phyloP scores from a whole-genome alignment of 441 rosid genomes.

The Jatropha multifida region DNA sequence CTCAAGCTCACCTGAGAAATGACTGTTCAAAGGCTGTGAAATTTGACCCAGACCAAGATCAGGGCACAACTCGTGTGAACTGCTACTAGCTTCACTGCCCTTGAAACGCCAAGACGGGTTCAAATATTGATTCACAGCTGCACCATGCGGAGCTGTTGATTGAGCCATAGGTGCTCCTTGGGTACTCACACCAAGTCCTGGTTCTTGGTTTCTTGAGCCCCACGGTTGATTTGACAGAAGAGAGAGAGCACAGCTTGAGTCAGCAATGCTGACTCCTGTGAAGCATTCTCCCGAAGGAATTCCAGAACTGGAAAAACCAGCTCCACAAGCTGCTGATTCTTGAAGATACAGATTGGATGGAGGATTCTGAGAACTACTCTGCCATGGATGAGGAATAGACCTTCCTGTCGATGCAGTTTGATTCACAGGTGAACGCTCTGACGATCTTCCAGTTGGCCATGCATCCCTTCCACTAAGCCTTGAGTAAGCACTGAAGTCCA shows the following conservation, averaged over 20 bases:
- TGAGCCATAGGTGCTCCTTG: constrained; percentile 48
- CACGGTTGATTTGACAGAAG: constrained; percentile 97
- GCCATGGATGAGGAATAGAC: constrained; percentile 48
- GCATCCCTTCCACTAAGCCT: constrained; percentile 40
- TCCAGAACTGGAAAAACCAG: constrained; percentile 47
- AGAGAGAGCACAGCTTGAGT: constrained; percentile 99
- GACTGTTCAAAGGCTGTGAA: constrained; percentile 45
- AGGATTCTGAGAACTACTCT: constrained; percentile 47
- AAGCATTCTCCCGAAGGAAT: constrained; percentile 65
- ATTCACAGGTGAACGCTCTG: constrained; percentile 37
- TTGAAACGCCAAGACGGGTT: constrained; percentile 59
- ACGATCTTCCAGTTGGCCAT: constrained; percentile 46
- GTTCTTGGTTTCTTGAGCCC: constrained; percentile 45
- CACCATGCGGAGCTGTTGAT: constrained; percentile 38
- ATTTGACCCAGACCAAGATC: constrained; percentile 54
- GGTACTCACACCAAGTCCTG: constrained; percentile 33
- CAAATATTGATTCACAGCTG: constrained; percentile 33
- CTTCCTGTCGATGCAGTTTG: constrained; percentile 36
- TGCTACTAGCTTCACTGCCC: constrained; percentile 35
- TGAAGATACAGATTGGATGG: constrained; percentile 51
- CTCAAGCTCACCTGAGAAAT: constrained; percentile 49
- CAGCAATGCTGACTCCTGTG: constrained; percentile 46
- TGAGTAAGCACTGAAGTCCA: constrained; percentile 56
- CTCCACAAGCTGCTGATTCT: constrained; percentile 45
- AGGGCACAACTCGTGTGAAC: constrained; percentile 38